Conservation (phyloP, 1,139 yeast species). For the Scheffersomyces cryptocercus region DNA sequence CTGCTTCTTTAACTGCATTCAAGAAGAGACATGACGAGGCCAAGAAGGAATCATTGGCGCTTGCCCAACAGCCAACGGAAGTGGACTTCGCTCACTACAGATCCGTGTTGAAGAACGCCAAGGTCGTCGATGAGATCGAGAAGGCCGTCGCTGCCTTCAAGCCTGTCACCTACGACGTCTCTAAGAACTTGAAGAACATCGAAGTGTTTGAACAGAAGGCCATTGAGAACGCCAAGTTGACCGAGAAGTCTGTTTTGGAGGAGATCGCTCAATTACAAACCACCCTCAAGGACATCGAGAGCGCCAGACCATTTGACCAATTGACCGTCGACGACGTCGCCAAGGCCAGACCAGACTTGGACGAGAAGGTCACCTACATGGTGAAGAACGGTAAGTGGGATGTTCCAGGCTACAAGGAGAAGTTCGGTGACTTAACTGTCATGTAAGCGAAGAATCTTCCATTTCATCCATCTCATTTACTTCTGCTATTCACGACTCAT, state of each 20-base stretch:
- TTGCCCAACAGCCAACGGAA: slow-evolving; percentile 68
- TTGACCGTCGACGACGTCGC: slow-evolving; percentile 93
- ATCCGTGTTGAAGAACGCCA: slow-evolving; percentile 74
- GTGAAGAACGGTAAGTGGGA: slow-evolving; percentile 97
- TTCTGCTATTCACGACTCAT: neutral
- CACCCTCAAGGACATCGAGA: slow-evolving; percentile 90
- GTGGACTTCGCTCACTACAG: slow-evolving; percentile 86
- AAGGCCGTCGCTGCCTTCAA: slow-evolving; percentile 70
- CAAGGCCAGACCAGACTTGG: slow-evolving; percentile 96
- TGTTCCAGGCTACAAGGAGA: slow-evolving; percentile 97
- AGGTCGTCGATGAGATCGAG: slow-evolving; percentile 81
- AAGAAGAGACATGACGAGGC: slow-evolving; percentile 99
- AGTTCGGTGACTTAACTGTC: slow-evolving; percentile 93
- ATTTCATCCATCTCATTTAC: neutral
- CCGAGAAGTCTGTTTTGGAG: slow-evolving; percentile 83
- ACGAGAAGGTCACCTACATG: slow-evolving; percentile 92
- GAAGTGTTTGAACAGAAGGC: slow-evolving; percentile 96
- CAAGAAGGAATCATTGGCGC: slow-evolving; percentile 71
- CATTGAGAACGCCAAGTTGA: slow-evolving; percentile 89
- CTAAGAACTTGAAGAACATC: slow-evolving; percentile 88
- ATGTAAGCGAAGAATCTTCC: slow-evolving; percentile 54
- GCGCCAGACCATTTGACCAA: slow-evolving; percentile 97
- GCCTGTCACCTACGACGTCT: slow-evolving; percentile 83
- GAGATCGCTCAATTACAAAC: slow-evolving; percentile 85
- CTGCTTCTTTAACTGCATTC: slow-evolving; percentile 83